Base-by-base conservation (phyloP, 306 rosid species). In the Potentilla sterilis region DNA sequence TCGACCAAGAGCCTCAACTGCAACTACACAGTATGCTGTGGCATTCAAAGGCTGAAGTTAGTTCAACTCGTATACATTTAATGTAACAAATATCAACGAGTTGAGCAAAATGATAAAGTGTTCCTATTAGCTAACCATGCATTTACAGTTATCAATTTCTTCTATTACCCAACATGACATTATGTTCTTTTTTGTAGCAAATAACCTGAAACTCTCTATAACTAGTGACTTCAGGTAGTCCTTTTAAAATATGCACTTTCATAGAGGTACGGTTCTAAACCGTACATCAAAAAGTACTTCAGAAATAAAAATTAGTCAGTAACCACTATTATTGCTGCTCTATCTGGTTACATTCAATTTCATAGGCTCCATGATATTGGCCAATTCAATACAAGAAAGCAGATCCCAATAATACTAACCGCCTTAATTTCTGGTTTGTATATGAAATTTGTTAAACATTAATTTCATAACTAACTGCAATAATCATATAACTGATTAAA, bases 21-120 rank as follows among this genome's bases (percentile, higher is more conserved):
- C 98, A 49, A 91, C 98, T 38, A 91, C 98, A 81, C 98, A 89
- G 78, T 91, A 93, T 49, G 96, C 98, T 93, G 80, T 80, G 79
- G 75, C 38, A 77, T 69, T 32, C 72, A 87, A 77, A 54, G 72
- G 21, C 65, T 70, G 9, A 65, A 55, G 70, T 84, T 59, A 88
- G 82, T 86, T 77, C 73, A 73, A 75, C 66, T 48, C 78, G 44
- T n/a, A 35, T 34, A 15, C 18, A 48, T 8, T 49, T 79, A 66
- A 32, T 34, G 77, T 59, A 69, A 32, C 47, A 24, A 42, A 52
- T 7, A 63, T 54, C 57, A 13, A 69, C n/a, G 13, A 41, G 38
- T 19, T 61, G 13, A 19, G 40, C 32, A 48, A 55, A 73, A 42
- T 8, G 8, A 21, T 7, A 22, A 34, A 16, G 10, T 41, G 19